A percentile compares a stretch with the other conserved stretches of the same genome.
Conservation (phyloP, 225 moss, liverwort and hornwort genomes). For the Rhytidiadelphus loreus region DNA sequence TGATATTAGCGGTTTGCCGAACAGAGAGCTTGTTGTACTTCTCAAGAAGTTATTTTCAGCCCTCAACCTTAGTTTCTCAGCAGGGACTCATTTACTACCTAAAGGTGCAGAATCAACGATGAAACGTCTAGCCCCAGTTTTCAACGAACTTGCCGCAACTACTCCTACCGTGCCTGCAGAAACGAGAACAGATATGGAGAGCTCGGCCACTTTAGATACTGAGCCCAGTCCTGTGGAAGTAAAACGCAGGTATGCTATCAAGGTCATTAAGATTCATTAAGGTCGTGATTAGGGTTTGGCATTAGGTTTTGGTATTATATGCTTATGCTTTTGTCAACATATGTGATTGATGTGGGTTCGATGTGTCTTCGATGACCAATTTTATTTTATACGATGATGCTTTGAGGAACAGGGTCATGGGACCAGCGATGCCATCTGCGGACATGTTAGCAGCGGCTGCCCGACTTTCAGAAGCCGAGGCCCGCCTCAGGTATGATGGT, state of each 20-base stretch:
- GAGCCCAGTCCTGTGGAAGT: conserved; percentile 15
- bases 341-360: not conserved
- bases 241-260: conserved; percentile 33
- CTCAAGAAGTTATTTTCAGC: conserved; percentile 58
- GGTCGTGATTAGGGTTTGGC: not conserved
- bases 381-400: not conserved
- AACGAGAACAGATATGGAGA: conserved; percentile 4
- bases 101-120: conserved; percentile 43
- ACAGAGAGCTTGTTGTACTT: conserved; percentile 39
- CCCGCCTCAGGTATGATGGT: conserved; percentile 49
- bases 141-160: not conserved
- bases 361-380: not conserved
- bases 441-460: conserved; percentile 90
- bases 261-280: not conserved
- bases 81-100: conserved; percentile 49
- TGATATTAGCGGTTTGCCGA: conserved; percentile 68
- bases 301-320: not conserved
- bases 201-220: not conserved
- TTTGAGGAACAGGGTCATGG: conserved; percentile 56
- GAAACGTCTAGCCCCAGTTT: conserved; percentile 29
- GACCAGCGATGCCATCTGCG: conserved; percentile 86
- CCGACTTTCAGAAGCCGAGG: conserved; percentile 75
- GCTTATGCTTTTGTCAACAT: not conserved
- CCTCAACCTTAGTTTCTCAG: conserved; percentile 31
- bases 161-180: not conserved